These are phyloP conservation scores for Crithidia fasciculata DNA, from an alignment of 208 protist species.

Conservation along the genomic window DNA sequence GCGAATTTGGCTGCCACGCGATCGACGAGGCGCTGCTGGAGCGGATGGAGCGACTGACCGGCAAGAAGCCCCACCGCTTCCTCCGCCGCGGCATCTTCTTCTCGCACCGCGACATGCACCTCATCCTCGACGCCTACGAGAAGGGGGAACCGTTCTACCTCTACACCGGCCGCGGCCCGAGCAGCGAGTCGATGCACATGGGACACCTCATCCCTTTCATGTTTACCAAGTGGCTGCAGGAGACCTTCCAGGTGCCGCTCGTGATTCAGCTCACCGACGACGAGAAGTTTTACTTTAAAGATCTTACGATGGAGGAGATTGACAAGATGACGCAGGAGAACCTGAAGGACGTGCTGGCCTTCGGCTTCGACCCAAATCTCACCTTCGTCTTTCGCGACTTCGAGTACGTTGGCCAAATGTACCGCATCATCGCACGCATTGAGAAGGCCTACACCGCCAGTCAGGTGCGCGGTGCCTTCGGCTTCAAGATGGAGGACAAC, in stretches of 20 bases:
- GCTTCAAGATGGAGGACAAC: slow-evolving; percentile 96
- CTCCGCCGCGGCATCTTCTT: slow-evolving; percentile 97
- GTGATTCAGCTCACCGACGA: slow-evolving; percentile 99
- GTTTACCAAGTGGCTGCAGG: slow-evolving; percentile 99
- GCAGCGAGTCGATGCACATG: slow-evolving; percentile 98
- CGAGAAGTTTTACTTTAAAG: slow-evolving; percentile 99
- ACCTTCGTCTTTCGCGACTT: slow-evolving; percentile 99
- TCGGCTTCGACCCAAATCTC: slow-evolving; percentile 98
- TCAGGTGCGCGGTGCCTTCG: slow-evolving; percentile 96
- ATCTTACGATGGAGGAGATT: slow-evolving; percentile 94
- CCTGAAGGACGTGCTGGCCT: slow-evolving; percentile 99
- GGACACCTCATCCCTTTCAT: slow-evolving; percentile 99
- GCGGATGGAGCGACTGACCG: slow-evolving; percentile 87
- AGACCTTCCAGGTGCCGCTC: slow-evolving; percentile 98
- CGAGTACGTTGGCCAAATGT: slow-evolving; percentile 97
- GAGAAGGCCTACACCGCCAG: slow-evolving; percentile 95
- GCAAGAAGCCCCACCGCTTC: slow-evolving; percentile 88
- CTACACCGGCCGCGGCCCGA: slow-evolving; percentile 99
- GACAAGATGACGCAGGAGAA: slow-evolving; percentile 96
- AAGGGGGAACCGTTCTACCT: slow-evolving; percentile 98
- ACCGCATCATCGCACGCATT: slow-evolving; percentile 96
- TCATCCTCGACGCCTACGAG: slow-evolving; percentile 98
- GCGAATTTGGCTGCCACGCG: slow-evolving; percentile 88
- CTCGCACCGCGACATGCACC: slow-evolving; percentile 98
- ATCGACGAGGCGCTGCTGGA: slow-evolving; percentile 88